These are phyloP conservation scores for Fraxinus cuspidata DNA, from an alignment of 257 asterid species.

Conservation along the genomic window DNA sequence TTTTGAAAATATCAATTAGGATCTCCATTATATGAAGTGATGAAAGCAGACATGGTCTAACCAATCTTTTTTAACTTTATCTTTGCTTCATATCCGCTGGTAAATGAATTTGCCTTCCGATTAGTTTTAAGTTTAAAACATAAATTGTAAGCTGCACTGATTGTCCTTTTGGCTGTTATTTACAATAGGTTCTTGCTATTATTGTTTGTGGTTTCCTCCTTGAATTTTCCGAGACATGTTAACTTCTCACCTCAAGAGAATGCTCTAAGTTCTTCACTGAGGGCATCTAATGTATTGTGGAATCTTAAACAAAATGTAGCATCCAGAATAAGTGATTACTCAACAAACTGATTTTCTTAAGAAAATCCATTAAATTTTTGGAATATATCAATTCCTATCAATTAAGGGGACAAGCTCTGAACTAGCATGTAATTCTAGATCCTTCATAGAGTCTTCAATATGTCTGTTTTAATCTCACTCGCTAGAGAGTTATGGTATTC, in stretches of 20 bases:
- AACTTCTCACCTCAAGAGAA: neutral
- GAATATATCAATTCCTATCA: neutral
- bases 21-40: neutral
- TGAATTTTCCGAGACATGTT: neutral
- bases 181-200: neutral
- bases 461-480: neutral
- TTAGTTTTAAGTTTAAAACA: neutral
- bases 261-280: neutral
- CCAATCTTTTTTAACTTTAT: neutral
- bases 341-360: neutral
- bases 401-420: neutral
- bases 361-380: neutral
- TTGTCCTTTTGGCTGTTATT: neutral
- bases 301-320: neutral
- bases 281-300: neutral
- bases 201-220: neutral
- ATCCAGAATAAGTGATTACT: neutral
- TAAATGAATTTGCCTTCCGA: neutral
- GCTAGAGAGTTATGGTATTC: neutral
- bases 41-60: neutral
- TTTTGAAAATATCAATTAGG: neutral
- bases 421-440: neutral
- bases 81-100: neutral
- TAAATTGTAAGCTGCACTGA: neutral
- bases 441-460: neutral